Evolutionary conservation across 305 asterid species (phyloP).

Genomic region (Fraxinus greggii): DNA sequence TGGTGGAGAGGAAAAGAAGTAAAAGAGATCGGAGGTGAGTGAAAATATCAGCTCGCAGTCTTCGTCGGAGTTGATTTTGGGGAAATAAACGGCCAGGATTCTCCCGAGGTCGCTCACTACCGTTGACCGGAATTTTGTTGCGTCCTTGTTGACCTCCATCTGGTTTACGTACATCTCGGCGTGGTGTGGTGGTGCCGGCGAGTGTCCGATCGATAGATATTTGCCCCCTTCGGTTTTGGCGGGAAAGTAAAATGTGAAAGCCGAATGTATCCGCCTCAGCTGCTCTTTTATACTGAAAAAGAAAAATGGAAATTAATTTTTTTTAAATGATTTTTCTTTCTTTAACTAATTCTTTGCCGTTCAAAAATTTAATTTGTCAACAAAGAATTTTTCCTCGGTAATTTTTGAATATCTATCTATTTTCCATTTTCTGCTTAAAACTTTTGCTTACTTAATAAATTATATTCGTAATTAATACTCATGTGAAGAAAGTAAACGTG

Average conservation of each 20-base stretch:
- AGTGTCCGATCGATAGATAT: conserved; percentile 23
- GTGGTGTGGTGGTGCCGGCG: conserved; percentile 19
- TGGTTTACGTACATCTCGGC: conserved; percentile 46
- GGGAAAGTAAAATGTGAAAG: conserved; percentile 37
- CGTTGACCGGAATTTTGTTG: conserved; percentile 29
- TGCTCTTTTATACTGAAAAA: neutral
- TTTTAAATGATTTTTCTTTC: too few species aligned
- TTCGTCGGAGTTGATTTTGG: conserved; percentile 44
- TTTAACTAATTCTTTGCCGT: neutral
- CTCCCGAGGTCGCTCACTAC: conserved; percentile 39
- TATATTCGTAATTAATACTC: too few species aligned
- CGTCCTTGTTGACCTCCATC: conserved; percentile 26
- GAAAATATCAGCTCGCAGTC: conserved; percentile 45
- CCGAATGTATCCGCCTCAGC: neutral
- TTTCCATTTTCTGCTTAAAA: neutral
- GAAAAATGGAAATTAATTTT: too few species aligned
- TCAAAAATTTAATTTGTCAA: neutral
- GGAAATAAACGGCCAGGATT: conserved; percentile 54
- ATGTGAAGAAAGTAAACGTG: neutral
- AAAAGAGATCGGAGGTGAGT: conserved; percentile 63
- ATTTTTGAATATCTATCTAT: neutral
- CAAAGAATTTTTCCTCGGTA: neutral
- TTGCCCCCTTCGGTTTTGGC: conserved; percentile 37
- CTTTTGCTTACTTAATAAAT: neutral
- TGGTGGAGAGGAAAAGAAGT: conserved; percentile 60